phyloP scores from a whole-genome alignment of 371 early-diverging fungal genomes.

The Mucor sp. region DNA sequence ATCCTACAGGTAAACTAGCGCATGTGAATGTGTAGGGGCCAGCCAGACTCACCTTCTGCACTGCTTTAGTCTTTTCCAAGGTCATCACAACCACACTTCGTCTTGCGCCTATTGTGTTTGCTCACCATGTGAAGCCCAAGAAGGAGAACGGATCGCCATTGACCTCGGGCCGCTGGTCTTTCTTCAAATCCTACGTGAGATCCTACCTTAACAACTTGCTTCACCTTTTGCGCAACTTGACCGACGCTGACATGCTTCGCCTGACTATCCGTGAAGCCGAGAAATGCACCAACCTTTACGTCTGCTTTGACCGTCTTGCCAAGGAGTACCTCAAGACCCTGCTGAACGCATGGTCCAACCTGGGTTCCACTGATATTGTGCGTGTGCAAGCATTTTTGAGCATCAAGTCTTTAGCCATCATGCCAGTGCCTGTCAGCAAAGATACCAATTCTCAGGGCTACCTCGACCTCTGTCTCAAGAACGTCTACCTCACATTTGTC shows the following conservation, averaged over 20 bases:
- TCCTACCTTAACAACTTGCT: slow-evolving; percentile 75
- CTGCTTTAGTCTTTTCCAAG: slow-evolving; percentile 72
- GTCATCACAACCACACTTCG: slow-evolving; percentile 67
- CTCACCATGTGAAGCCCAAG: slow-evolving; percentile 56
- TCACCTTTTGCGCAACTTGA: slow-evolving; percentile 73
- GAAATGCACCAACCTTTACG: slow-evolving; percentile 72
- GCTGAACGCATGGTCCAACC: slow-evolving; percentile 59
- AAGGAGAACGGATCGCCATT: slow-evolving; percentile 45
- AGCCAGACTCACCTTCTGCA: not conserved
- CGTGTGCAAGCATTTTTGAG: slow-evolving; percentile 81
- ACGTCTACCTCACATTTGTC: slow-evolving; percentile 81
- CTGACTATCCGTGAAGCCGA: slow-evolving; percentile 82
- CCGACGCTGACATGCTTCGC: slow-evolving; percentile 81
- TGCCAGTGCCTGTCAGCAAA: slow-evolving; percentile 27
- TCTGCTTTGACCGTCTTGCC: slow-evolving; percentile 76
- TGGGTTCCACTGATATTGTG: slow-evolving; percentile 63
- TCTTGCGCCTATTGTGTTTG: slow-evolving; percentile 58
- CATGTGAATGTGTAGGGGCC: not conserved
- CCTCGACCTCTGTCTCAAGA: slow-evolving; percentile 65
- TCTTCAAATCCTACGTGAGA: slow-evolving; percentile 74
- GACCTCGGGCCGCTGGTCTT: slow-evolving; percentile 68
- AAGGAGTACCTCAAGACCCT: slow-evolving; percentile 76
- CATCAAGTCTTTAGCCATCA: slow-evolving; percentile 70
- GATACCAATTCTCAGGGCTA: slow-evolving; percentile 22
- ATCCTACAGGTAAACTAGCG: slow-evolving; percentile 46